These are phyloP conservation scores for Babesia ovata DNA, from an alignment of 169 alveolate species.

Conservation along the genomic window DNA sequence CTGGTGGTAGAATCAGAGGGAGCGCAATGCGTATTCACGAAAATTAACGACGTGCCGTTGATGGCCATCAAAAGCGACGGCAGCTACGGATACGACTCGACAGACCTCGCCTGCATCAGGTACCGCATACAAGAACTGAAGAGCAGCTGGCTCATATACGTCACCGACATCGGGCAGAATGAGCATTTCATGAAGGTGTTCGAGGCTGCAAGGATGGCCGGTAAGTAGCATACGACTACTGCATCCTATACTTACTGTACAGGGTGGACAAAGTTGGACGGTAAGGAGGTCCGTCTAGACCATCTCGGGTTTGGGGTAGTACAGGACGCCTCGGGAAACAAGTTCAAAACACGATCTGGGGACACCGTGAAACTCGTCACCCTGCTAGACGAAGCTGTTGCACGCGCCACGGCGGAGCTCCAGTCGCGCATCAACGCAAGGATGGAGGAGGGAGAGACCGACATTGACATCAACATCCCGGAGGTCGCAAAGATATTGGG, in stretches of 20 bases:
- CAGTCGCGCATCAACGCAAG: slow-evolving; percentile 75
- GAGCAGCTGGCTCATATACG: slow-evolving; percentile 91
- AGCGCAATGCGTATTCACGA: slow-evolving; percentile 91
- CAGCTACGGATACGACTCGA: slow-evolving; percentile 97
- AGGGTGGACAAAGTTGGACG: slow-evolving; percentile 82
- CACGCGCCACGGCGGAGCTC: slow-evolving; percentile 91
- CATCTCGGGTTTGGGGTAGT: slow-evolving; percentile 98
- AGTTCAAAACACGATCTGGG: slow-evolving; percentile 95
- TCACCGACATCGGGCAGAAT: slow-evolving; percentile 95
- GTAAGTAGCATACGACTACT: slow-evolving; percentile 25
- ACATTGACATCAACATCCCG: slow-evolving; percentile 21
- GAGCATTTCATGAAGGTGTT: slow-evolving; percentile 92
- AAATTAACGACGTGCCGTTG: slow-evolving; percentile 85
- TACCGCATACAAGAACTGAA: slow-evolving; percentile 75
- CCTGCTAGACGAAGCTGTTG: slow-evolving; percentile 95
- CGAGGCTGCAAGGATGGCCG: slow-evolving; percentile 91
- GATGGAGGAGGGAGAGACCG: slow-evolving; percentile 68
- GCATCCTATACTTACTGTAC: neutral
- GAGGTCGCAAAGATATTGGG: slow-evolving; percentile 86
- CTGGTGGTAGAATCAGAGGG: slow-evolving; percentile 89
- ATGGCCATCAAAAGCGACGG: slow-evolving; percentile 97
- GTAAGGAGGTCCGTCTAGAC: slow-evolving; percentile 81
- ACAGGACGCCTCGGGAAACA: slow-evolving; percentile 91
- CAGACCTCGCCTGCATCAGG: slow-evolving; percentile 95
- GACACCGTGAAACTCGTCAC: slow-evolving; percentile 91